These are phyloP conservation scores for Ascodesmis nigricans DNA, from an alignment of 495 filamentous ascomycete genomes.

Conservation along the genomic window DNA sequence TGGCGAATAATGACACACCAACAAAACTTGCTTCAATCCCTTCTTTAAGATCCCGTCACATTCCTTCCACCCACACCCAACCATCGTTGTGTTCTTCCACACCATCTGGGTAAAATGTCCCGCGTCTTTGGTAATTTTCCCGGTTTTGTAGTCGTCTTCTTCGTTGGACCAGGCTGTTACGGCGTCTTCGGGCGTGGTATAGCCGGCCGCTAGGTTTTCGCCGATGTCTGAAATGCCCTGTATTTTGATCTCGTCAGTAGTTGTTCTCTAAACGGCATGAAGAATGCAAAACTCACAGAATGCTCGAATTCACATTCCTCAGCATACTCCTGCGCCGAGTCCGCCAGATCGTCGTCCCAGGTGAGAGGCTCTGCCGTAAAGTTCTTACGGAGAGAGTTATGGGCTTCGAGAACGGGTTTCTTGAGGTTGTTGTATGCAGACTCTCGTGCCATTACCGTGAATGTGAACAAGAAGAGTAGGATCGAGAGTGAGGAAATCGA, in stretches of 20 bases:
- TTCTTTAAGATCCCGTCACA: too few species aligned
- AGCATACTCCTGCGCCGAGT: slow-evolving; percentile 1
- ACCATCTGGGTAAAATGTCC: slow-evolving; percentile 6
- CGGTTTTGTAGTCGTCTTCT: slow-evolving; percentile 26
- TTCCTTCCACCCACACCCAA: slow-evolving; percentile 1
- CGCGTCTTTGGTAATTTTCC: slow-evolving; percentile 23
- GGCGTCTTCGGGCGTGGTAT: slow-evolving; percentile 32
- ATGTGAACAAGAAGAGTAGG: too few species aligned
- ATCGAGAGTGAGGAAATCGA: too few species aligned
- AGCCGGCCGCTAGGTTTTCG: slow-evolving; percentile 47
- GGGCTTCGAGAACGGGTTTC: background rate
- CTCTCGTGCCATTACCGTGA: too few species aligned
- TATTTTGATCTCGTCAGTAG: background rate
- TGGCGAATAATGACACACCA: too few species aligned
- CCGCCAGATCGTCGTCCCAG: slow-evolving; percentile 4
- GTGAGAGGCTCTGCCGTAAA: background rate
- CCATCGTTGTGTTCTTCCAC: slow-evolving; percentile 3
- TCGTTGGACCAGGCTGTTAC: slow-evolving; percentile 52
- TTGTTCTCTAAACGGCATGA: background rate
- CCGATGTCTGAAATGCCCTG: slow-evolving; percentile 32
- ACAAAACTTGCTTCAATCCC: too few species aligned
- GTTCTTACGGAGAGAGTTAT: slow-evolving; percentile 1
- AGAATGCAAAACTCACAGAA: slow-evolving; percentile 1
- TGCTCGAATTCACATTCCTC: slow-evolving; percentile 2
- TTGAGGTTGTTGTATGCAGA: background rate